Percentiles rank a stretch among this genome's conserved stretches.
Conservation (phyloP, 78 protist species). For the Dictyostelium purpureum region DNA sequence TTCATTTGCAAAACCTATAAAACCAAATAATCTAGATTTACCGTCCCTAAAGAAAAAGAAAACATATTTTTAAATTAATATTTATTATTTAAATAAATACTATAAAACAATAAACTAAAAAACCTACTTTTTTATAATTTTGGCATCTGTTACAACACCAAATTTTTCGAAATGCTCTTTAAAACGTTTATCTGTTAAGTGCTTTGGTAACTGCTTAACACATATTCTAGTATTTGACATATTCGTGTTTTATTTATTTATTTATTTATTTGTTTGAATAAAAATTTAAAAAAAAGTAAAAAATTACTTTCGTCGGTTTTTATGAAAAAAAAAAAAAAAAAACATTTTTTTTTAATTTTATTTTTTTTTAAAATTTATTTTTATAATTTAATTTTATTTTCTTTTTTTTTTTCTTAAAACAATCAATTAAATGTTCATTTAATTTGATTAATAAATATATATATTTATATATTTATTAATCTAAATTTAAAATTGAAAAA, state of each 20-base stretch:
- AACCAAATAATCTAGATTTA: slow-evolving; percentile 92
- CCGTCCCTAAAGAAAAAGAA: slow-evolving; percentile 80
- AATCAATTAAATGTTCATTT: too few relatives aligned
- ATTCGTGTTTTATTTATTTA: too few relatives aligned
- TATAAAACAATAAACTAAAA: not conserved
- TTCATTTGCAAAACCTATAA: slow-evolving; percentile 91
- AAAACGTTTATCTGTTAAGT: slow-evolving; percentile 56
- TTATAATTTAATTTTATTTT: too few relatives aligned
- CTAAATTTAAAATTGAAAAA: too few relatives aligned
- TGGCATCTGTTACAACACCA: slow-evolving; percentile 74
- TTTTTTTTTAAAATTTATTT: too few relatives aligned
- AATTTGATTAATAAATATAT: too few relatives aligned
- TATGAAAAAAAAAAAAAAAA: not conserved
- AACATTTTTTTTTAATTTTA: not conserved
- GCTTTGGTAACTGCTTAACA: slow-evolving; percentile 71
- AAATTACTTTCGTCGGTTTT: not conserved
- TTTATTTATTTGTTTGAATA: not conserved
- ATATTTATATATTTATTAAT: too few relatives aligned
- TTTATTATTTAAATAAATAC: not conserved
- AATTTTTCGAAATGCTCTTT: slow-evolving; percentile 53
- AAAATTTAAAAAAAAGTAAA: not conserved
- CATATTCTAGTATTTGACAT: slow-evolving; percentile 63
- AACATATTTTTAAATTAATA: not conserved
- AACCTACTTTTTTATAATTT: slow-evolving; percentile 59
- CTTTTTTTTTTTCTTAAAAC: not conserved